Evolutionary conservation across 768 basidiomycete species (phyloP).

Genomic region (Calocybe indica): DNA sequence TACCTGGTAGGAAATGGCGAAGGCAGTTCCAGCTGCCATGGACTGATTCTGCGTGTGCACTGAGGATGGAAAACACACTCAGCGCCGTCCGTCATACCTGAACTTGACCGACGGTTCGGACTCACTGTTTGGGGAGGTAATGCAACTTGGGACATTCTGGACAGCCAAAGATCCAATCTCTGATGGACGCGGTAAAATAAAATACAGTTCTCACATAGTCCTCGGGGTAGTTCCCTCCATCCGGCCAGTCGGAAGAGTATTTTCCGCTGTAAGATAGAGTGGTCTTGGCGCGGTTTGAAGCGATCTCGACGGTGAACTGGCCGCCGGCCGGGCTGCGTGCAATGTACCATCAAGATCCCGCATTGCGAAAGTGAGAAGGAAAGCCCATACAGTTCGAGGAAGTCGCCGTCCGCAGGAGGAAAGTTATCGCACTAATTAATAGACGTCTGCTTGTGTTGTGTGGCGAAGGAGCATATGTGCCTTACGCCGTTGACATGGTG

Average conservation of each 20-base stretch:
- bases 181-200: neutral
- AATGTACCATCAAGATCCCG: neutral
- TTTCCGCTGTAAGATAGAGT: slow-evolving; percentile 34
- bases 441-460: neutral
- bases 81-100: neutral
- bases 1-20: slow-evolving; percentile 49
- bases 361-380: neutral
- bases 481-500: slow-evolving; percentile 30
- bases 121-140: slow-evolving; percentile 43
- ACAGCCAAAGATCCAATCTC: neutral
- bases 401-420: slow-evolving; percentile 35
- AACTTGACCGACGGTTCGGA: neutral
- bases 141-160: slow-evolving; percentile 35
- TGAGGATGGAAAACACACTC: slow-evolving; percentile 12
- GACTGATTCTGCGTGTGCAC: slow-evolving; percentile 49
- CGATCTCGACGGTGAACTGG: slow-evolving; percentile 42
- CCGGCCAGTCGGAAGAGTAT: slow-evolving; percentile 37
- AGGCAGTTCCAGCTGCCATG: slow-evolving; percentile 48
- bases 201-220: slow-evolving; percentile 30
- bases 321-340: slow-evolving; percentile 36
- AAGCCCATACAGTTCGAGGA: slow-evolving; percentile 34
- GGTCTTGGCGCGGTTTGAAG: slow-evolving; percentile 43
- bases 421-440: slow-evolving; percentile 30
- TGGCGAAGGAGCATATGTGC: neutral
- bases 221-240: slow-evolving; percentile 38